Conservation (phyloP, 768 basidiomycete species). For the Hydnum rufescens region DNA sequence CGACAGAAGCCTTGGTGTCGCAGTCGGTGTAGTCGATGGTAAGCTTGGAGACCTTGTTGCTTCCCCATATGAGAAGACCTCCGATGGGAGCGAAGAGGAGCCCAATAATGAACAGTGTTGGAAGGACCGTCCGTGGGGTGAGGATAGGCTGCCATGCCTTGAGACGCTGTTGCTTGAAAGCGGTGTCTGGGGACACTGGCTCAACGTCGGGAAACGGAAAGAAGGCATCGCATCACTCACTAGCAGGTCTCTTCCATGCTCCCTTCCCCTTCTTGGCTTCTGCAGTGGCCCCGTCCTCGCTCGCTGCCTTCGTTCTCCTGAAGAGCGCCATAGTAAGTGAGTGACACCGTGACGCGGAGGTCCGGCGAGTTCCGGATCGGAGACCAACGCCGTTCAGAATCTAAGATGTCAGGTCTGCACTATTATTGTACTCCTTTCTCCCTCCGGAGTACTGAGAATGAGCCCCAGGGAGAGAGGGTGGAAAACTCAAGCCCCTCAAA, state of each 20-base stretch:
- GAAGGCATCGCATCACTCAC: conserved; percentile 25
- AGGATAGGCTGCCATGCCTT: conserved; percentile 99
- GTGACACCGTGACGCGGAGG: too few species aligned
- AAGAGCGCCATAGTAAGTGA: too few species aligned
- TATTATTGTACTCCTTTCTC: too few species aligned
- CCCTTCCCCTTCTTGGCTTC: conserved; percentile 79
- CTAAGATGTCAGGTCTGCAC: too few species aligned
- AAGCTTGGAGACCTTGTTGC: conserved; percentile 72
- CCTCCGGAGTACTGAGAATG: too few species aligned
- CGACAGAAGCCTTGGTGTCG: conserved; percentile 36
- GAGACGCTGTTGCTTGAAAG: conserved; percentile 97
- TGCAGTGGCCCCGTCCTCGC: conserved; percentile 29
- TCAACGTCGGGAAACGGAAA: conserved; percentile 9
- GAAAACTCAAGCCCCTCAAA: conserved; percentile 79
- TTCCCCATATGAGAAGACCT: conserved; percentile 85
- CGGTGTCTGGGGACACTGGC: conserved; percentile 45
- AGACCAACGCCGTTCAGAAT: too few species aligned
- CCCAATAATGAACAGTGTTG: conserved; percentile 87
- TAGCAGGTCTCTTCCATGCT: conserved; percentile 68
- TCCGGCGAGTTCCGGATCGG: too few species aligned
- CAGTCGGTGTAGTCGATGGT: conserved; percentile 91
- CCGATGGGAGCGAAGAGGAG: conserved; percentile 93
- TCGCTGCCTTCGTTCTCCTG: conserved; percentile 24
- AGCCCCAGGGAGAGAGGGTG: conserved; percentile 18
- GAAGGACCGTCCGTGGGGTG: conserved; percentile 92